Evolutionary conservation across 768 basidiomycete species (phyloP).

Genomic region (Thelephora ganbajun): DNA sequence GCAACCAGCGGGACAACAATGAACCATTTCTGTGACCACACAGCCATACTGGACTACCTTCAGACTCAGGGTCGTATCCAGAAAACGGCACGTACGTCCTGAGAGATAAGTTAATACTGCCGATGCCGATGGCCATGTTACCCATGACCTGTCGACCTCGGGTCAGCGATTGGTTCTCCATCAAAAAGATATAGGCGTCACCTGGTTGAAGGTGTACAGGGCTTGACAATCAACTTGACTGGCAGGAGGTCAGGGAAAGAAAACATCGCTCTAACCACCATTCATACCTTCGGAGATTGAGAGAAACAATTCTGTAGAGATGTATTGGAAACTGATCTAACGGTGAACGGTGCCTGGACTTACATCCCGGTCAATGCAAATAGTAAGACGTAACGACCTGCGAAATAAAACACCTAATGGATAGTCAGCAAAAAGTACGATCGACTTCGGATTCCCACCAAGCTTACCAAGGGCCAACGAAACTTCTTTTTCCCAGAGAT

Average conservation of each 20-base stretch:
- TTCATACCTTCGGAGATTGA: slow-evolving; percentile 7
- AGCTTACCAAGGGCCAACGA: slow-evolving; percentile 51
- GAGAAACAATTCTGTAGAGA: slow-evolving; percentile 7
- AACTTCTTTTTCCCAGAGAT: slow-evolving; percentile 41
- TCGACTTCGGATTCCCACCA: not conserved
- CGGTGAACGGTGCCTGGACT: slow-evolving; percentile 14
- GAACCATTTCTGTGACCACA: slow-evolving; percentile 47
- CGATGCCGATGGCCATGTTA: slow-evolving; percentile 52
- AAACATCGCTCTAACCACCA: not conserved
- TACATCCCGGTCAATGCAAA: slow-evolving; percentile 60
- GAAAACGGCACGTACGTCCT: slow-evolving; percentile 35
- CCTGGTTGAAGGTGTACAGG: slow-evolving; percentile 55
- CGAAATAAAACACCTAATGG: slow-evolving; percentile 49
- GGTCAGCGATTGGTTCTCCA: not conserved
- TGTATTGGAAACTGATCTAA: slow-evolving; percentile 1
- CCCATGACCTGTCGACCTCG: slow-evolving; percentile 28
- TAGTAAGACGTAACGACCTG: slow-evolving; percentile 51
- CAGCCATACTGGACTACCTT: slow-evolving; percentile 37
- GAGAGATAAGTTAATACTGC: slow-evolving; percentile 57
- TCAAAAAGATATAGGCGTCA: slow-evolving; percentile 10
- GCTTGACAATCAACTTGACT: slow-evolving; percentile 41
- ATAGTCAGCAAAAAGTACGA: not conserved
- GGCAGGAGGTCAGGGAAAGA: not conserved
- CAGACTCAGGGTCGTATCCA: not conserved
- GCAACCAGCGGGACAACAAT: slow-evolving; percentile 36